Evolutionary conservation across 192 early-diverging fungal genomes (phyloP), one percentile per base, ranked within the genome.

Genomic region (Gonapodya sp.): DNA sequence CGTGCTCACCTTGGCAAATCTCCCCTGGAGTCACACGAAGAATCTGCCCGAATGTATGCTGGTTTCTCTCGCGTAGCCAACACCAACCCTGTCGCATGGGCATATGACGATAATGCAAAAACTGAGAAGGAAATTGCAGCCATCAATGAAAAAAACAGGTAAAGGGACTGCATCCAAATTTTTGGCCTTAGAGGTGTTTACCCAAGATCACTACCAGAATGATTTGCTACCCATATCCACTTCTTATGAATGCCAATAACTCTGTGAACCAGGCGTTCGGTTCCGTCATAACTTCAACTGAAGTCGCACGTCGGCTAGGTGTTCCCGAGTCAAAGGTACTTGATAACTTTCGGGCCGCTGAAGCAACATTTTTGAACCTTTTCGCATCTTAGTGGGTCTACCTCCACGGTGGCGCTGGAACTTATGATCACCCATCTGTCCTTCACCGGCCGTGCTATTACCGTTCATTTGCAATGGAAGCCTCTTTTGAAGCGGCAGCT

Each of bases 401-500:
- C 75, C 8, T 77, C 75, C 75, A 32, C 75, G 2, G 8, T 2
- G 75, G 75, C 75, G 75, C 75, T 33, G 75, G 75, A 16, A 2
- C 75, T 33, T 77, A 16, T 33, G 75, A 77, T 33, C 34, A 18
- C 75, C 18, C 8, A 2, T 18, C 18, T 2, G 34, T 77, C 75
- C 75, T 77, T 2, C 30, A 18, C 30, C 75, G 75, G 18, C 34
- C 75, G 30, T 31, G 8, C 16, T 77, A 77, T 33, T 31, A 18
- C 75, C 75, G 75, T 33, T 77, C 75, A 8, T 77, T 77, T 33
- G 75, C 75, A 16, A 77, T 77, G 75, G 75, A 77, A 34, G 75
- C 75, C 75, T 77, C 8, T 33, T 77, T 77, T 33, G 75, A 77
- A 33, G 75, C 75, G 18, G 75, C 75, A 8, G 75, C 34, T 33